Conservation (phyloP, 768 basidiomycete genomes). For the Panellus pusillus region DNA sequence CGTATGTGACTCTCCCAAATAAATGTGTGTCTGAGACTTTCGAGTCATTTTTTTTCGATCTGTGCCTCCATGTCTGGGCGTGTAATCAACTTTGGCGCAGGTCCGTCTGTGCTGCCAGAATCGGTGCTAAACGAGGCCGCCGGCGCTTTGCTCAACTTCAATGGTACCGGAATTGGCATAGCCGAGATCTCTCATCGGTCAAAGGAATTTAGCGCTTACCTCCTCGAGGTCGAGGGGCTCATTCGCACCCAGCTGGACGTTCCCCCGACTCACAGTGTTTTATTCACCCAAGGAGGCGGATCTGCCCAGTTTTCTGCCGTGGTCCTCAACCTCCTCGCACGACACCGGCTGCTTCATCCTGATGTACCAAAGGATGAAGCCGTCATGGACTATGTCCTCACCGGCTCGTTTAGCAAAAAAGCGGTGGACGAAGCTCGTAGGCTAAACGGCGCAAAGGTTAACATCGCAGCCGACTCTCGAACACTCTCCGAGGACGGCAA, state of each 20-base stretch:
- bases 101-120: constrained; percentile 90
- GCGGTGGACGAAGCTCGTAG: constrained; percentile 81
- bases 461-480: constrained; percentile 73
- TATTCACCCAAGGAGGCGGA: constrained; percentile 96
- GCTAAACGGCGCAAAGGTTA: constrained; percentile 58
- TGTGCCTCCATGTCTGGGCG: constrained; percentile 43
- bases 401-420: constrained; percentile 90
- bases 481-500: constrained; percentile 61
- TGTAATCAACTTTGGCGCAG: constrained; percentile 89
- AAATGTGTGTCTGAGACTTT: no score
- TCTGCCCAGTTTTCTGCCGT: constrained; percentile 89
- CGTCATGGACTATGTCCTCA: constrained; percentile 84
- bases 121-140: constrained; percentile 82
- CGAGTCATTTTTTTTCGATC: no score
- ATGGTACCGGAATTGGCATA: constrained; percentile 89
- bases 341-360: constrained; percentile 76
- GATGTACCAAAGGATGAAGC: constrained; percentile 54
- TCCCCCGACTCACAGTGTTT: constrained; percentile 79
- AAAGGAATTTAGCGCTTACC: constrained; percentile 76
- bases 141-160: constrained; percentile 85
- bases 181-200: constrained; percentile 97
- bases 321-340: constrained; percentile 87
- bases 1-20: constrained; percentile 1
- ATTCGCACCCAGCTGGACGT: constrained; percentile 78
- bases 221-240: constrained; percentile 60